Evolutionary conservation across 805 yeast genomes (phyloP), one percentile per base, ranked within the genome.

Genomic region (Saccharomycopsis sp.): DNA sequence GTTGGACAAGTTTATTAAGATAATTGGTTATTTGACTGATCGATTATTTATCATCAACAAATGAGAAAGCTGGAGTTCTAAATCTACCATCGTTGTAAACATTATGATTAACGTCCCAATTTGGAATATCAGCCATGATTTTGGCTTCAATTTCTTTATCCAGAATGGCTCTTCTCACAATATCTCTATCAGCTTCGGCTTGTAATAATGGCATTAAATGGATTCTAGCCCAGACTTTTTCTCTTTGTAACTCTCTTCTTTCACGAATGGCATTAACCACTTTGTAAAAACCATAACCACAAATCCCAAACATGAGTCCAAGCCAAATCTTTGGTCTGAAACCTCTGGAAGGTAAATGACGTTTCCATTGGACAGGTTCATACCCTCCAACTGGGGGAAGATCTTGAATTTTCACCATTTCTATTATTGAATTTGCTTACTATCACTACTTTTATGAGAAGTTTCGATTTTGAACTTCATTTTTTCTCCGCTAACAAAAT

Each of bases 381-480:
- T 85, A 84, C 47, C 95, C 94, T 42, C 83, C 85, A 52, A 73
- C 66, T 43, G 95, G 95, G 54, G 95, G 95, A 55, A 85, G 64
- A 55, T 85, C 95, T 69, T 85, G 95, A 29, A 61, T 60, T 48
- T 49, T 45, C 26, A 49, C 47, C 51, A 47, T 47, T n/a, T n/a
- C n/a, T n/a, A n/a, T n/a, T n/a, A n/a, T n/a, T n/a, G n/a, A n/a
- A n/a, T n/a, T n/a, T n/a, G n/a, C n/a, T n/a, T n/a, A n/a, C n/a
- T n/a, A n/a, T n/a, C n/a, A n/a, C n/a, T n/a, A n/a, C n/a, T n/a
- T n/a, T n/a, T n/a, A n/a, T n/a, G n/a, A n/a, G n/a, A n/a, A n/a
- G n/a, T n/a, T n/a, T n/a, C n/a, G n/a, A n/a, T n/a, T n/a, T n/a
- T n/a, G n/a, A n/a, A n/a, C n/a, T n/a, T n/a, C n/a, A n/a, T n/a